phyloP scores from a whole-genome alignment of 306 rosid genomes.

The Urtica urens region DNA sequence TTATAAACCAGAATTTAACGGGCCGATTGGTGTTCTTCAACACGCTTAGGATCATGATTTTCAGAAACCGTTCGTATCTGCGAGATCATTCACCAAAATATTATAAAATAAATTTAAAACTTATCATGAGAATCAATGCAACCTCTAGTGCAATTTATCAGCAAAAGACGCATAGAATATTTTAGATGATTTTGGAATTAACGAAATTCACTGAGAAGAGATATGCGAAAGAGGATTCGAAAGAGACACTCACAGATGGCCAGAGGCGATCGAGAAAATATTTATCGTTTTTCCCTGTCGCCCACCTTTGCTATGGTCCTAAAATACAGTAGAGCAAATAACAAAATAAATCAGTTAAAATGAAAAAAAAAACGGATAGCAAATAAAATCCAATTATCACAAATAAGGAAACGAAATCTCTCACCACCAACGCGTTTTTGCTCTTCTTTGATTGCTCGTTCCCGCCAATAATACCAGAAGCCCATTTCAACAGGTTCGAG shows the following conservation, averaged over 20 bases:
- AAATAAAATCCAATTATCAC: conserved; percentile 9
- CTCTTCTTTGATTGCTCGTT: conserved; percentile 45
- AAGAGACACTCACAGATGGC: conserved; percentile 73
- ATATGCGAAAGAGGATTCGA: not conserved
- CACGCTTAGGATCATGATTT: conserved; percentile 94
- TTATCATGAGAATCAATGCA: conserved; percentile 5
- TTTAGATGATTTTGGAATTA: not conserved
- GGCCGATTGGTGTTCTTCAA: conserved; percentile 89
- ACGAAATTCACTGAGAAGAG: too few species aligned
- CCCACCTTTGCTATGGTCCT: conserved; percentile 57
- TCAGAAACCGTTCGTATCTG: conserved; percentile 92
- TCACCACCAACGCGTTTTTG: conserved; percentile 44
- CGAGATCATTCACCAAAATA: conserved; percentile 10
- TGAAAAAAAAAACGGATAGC: not conserved
- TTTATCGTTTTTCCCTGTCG: conserved; percentile 80
- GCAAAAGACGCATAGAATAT: too few species aligned
- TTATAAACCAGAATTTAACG: conserved; percentile 97
- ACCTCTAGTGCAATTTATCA: not conserved
- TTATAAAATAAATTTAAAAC: too few species aligned
- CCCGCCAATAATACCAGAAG: conserved; percentile 74
- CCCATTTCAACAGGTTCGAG: conserved; percentile 83
- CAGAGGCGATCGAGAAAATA: conserved; percentile 93
- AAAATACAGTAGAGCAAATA: conserved; percentile 5
- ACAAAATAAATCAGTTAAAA: not conserved
- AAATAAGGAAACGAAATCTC: conserved; percentile 18